These are phyloP conservation scores for Kodamaea arcana DNA, from an alignment of 1,139 yeast species.

Conservation along the genomic window DNA sequence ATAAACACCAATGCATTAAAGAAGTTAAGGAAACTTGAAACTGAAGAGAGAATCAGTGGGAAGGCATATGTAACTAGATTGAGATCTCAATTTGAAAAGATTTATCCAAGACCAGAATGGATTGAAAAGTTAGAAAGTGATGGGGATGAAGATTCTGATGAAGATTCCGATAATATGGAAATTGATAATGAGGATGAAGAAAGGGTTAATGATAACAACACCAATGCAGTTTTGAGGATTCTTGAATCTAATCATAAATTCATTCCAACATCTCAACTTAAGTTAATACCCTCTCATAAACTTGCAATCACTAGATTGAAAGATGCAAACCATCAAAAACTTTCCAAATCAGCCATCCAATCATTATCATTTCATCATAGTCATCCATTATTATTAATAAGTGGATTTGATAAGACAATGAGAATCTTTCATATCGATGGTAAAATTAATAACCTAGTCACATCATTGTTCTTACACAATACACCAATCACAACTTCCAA, in stretches of 20 bases:
- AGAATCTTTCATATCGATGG: constrained; percentile 91
- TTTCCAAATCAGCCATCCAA: constrained; percentile 77
- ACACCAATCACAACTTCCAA: constrained; percentile 77
- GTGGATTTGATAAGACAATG: constrained; percentile 88
- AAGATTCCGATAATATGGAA: constrained; percentile 20
- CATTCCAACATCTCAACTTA: constrained; percentile 45
- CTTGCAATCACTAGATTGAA: constrained; percentile 75
- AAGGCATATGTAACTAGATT: constrained; percentile 66
- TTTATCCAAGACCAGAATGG: constrained; percentile 90
- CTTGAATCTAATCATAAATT: constrained; percentile 58
- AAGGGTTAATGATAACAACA: constrained; percentile 39
- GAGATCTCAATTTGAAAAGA: constrained; percentile 79
- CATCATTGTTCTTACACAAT: constrained; percentile 73
- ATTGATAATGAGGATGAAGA: constrained; percentile 26
- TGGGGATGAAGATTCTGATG: constrained; percentile 9
- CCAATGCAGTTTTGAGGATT: constrained; percentile 56
- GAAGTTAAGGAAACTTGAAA: constrained; percentile 64
- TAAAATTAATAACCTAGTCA: constrained; percentile 72
- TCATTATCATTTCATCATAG: constrained; percentile 78
- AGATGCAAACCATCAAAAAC: constrained; percentile 74
- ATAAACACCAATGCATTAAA: constrained; percentile 55
- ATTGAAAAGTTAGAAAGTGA: constrained; percentile 44
- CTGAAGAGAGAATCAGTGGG: constrained; percentile 61
- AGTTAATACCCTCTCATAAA: constrained; percentile 63
- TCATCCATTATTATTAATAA: constrained; percentile 80